phyloP scores from a whole-genome alignment of 2,329 filamentous ascomycete species.

The Gaeumannomyces sp. region DNA sequence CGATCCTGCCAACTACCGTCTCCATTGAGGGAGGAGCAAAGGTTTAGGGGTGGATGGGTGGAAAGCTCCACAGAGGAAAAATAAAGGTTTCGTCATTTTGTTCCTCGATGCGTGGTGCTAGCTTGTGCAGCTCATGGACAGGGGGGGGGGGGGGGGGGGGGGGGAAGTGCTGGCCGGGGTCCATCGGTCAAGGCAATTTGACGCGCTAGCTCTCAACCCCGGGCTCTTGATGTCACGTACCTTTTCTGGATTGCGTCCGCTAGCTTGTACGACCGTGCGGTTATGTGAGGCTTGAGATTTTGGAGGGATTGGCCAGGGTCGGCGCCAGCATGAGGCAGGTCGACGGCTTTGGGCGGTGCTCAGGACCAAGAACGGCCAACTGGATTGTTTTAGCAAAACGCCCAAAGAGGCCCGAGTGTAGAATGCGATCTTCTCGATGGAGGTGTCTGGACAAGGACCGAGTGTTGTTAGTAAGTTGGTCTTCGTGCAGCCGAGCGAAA shows the following conservation, averaged over 20 bases:
- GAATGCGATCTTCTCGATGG: background rate
- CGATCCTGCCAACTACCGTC: background rate
- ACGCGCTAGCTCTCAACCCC: background rate
- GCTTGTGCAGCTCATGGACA: background rate
- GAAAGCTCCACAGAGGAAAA: background rate
- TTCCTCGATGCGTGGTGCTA: background rate
- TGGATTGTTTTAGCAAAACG: background rate
- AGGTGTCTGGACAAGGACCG: background rate
- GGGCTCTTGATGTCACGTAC: background rate
- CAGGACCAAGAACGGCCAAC: background rate
- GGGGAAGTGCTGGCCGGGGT: background rate
- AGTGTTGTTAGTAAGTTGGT: background rate
- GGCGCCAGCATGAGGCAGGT: background rate
- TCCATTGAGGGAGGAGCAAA: background rate
- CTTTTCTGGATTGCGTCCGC: background rate
- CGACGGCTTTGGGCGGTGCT: background rate
- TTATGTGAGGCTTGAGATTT: background rate
- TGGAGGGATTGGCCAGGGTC: background rate
- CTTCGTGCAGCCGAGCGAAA: background rate
- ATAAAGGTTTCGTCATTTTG: background rate
- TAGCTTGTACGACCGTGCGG: background rate
- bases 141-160: no score
- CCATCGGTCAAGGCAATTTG: background rate
- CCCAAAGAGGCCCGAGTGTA: background rate
- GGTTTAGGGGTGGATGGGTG: slow-evolving; percentile 2